Evolutionary conservation across 495 filamentous ascomycete species (phyloP), one percentile per base, ranked within the genome.

Genomic region (Talaromyces thailandensis): DNA sequence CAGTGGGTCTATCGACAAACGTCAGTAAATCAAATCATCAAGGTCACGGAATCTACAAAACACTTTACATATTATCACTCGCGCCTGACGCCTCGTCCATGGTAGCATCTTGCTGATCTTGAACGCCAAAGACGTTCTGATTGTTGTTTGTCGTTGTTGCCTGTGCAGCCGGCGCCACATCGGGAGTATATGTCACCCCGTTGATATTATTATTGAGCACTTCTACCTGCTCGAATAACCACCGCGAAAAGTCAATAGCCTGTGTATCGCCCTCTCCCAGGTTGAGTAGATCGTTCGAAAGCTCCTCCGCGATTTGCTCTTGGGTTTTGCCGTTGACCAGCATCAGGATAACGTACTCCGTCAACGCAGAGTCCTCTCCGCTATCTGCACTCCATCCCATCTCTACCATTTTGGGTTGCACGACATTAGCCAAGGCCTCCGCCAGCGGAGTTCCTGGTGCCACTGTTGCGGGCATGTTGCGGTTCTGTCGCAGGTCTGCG

Each of bases 291-390:
- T 98, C 95, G 62, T 88, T 90, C 8, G 92, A 87, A 12, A 98
- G 85, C 70, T 98, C 94, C 28, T 84, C 83, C 4, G 92, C 90
- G 64, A 98, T 92, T 67, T 96, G 88, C 51, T 91, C 85, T 70
- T 94, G 87, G 6, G 88, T 90, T 75, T 96, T 96, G 62, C 92
- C 90, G 72, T 97, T 97, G 62, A 88, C 90, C 29, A 98, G 82
- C 93, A 97, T 98, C 60, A 96, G 81, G 52, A 96, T 88, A 64
- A 98, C 93, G 72, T 97, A 98, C 75, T 98, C 94, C 48, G 91
- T 88, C 62, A 98, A 81, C 12, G 92, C 89, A 16, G 88, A 86
- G 68, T 91, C 93, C 69, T 93, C 90, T 64, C 83, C 80, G 62
- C 85, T 87, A 48, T 88, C 89, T 51, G 87, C 84, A 50, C 85